Evolutionary conservation across 768 basidiomycete species (phyloP).

Genomic region (Lyophyllum shimeji): DNA sequence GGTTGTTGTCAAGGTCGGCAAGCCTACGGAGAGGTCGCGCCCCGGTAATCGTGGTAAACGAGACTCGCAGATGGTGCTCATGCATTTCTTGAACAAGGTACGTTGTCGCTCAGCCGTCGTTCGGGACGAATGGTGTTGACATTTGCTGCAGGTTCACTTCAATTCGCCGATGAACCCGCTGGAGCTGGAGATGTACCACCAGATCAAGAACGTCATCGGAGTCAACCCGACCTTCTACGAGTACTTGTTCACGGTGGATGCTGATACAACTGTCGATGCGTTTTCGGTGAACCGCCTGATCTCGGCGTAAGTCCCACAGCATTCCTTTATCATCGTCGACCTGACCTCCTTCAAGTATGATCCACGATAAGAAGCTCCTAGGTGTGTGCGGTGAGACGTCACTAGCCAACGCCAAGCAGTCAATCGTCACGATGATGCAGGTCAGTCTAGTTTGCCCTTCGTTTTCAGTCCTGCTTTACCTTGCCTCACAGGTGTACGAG

Average conservation of each 20-base stretch:
- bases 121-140: slow-evolving; percentile 6
- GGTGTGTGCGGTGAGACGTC: slow-evolving; percentile 96
- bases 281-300: slow-evolving; percentile 87
- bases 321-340: background rate
- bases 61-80: slow-evolving; percentile 93
- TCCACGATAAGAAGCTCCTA: slow-evolving; percentile 92
- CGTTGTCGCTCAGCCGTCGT: slow-evolving; percentile 10
- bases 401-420: slow-evolving; percentile 91
- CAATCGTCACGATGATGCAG: slow-evolving; percentile 97
- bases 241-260: slow-evolving; percentile 90
- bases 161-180: slow-evolving; percentile 94
- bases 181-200: slow-evolving; percentile 98
- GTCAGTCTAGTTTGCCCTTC: slow-evolving; percentile 37
- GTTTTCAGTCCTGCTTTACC: background rate
- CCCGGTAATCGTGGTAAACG: slow-evolving; percentile 99
- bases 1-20: slow-evolving; percentile 91
- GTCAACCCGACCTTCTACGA: slow-evolving; percentile 99
- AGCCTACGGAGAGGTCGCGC: slow-evolving; percentile 88
- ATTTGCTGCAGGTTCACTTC: slow-evolving; percentile 78
- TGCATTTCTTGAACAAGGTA: slow-evolving; percentile 98
- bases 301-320: slow-evolving; percentile 69
- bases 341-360: slow-evolving; percentile 63
- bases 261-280: slow-evolving; percentile 92
- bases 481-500: slow-evolving; percentile 75
- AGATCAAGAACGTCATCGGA: slow-evolving; percentile 99